phyloP scores from a whole-genome alignment of 352 stramenopile species.

The Phytophthora sansomeana region DNA sequence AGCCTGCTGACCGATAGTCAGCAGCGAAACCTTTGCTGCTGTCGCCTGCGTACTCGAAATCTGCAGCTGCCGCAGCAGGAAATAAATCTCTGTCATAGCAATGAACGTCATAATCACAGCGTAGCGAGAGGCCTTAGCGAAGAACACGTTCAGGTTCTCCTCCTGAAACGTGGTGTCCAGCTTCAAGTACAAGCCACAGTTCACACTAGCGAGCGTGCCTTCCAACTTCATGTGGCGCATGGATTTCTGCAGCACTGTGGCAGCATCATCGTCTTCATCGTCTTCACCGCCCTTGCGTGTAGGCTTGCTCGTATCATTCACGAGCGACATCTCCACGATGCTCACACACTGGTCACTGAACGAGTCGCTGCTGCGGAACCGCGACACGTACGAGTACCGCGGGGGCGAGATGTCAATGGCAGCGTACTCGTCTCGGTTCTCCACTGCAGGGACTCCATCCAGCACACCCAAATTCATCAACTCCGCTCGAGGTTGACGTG shows the following conservation, averaged over 20 bases:
- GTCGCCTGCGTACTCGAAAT: constrained; percentile 87
- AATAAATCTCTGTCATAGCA: constrained; percentile 87
- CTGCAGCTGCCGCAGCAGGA: constrained; percentile 86
- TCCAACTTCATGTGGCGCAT: constrained; percentile 59
- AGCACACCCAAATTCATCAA: constrained; percentile 70
- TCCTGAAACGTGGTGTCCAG: constrained; percentile 82
- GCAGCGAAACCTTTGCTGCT: constrained; percentile 79
- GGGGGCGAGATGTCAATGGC: constrained; percentile 83
- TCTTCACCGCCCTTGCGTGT: constrained; percentile 16
- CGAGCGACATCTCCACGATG: constrained; percentile 78
- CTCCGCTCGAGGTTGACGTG: constrained; percentile 56
- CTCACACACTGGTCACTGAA: constrained; percentile 88
- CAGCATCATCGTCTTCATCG: constrained; percentile 49
- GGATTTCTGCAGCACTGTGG: constrained; percentile 44
- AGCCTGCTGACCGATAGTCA: constrained; percentile 88
- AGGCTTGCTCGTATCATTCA: constrained; percentile 47
- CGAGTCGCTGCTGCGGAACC: constrained; percentile 83
- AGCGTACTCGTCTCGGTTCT: constrained; percentile 73
- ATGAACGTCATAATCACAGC: constrained; percentile 89
- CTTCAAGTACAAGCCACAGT: constrained; percentile 80
- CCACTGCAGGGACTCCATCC: constrained; percentile 66
- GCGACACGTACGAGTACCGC: constrained; percentile 78
- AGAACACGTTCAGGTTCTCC: constrained; percentile 86
- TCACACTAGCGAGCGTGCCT: constrained; percentile 77
- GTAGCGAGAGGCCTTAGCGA: constrained; percentile 81